phyloP scores from a whole-genome alignment of 257 asterid genomes.

The Plantago elongata region DNA sequence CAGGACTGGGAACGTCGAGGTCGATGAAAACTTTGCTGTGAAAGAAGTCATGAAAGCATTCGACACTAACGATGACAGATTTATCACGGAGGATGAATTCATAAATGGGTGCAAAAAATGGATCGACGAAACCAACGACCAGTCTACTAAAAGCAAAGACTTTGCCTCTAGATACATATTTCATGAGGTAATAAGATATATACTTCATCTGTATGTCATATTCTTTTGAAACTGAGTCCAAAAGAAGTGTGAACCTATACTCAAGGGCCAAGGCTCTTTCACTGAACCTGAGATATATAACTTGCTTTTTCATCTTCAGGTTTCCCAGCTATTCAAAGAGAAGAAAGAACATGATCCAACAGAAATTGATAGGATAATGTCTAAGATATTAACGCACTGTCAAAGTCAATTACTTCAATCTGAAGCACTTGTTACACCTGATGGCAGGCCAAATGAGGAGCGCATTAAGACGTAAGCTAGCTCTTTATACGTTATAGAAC shows the following conservation, averaged over 20 bases:
- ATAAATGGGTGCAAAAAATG: slow-evolving; percentile 38
- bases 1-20: slow-evolving; percentile 27
- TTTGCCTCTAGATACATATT: slow-evolving; percentile 20
- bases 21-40: slow-evolving; percentile 34
- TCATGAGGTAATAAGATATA: slow-evolving; percentile 30
- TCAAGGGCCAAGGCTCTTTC: too few relatives aligned
- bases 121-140: slow-evolving; percentile 34
- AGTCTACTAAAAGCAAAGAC: slow-evolving; percentile 18
- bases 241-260: too few relatives aligned
- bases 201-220: neutral
- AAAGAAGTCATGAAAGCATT: slow-evolving; percentile 30
- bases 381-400: slow-evolving; percentile 46
- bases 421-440: slow-evolving; percentile 35
- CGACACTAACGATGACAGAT: slow-evolving; percentile 25
- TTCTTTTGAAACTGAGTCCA: neutral
- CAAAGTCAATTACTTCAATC: slow-evolving; percentile 34
- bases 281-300: neutral
- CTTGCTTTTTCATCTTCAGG: slow-evolving; percentile 20
- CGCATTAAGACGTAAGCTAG: slow-evolving; percentile 31
- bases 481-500: neutral
- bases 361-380: slow-evolving; percentile 34
- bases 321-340: slow-evolving; percentile 27
- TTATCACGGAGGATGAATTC: slow-evolving; percentile 37
- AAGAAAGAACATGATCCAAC: slow-evolving; percentile 29
- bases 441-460: slow-evolving; percentile 48